These are phyloP conservation scores for Dioszegia crocea DNA, from an alignment of 768 basidiomycete species.

Conservation along the genomic window DNA sequence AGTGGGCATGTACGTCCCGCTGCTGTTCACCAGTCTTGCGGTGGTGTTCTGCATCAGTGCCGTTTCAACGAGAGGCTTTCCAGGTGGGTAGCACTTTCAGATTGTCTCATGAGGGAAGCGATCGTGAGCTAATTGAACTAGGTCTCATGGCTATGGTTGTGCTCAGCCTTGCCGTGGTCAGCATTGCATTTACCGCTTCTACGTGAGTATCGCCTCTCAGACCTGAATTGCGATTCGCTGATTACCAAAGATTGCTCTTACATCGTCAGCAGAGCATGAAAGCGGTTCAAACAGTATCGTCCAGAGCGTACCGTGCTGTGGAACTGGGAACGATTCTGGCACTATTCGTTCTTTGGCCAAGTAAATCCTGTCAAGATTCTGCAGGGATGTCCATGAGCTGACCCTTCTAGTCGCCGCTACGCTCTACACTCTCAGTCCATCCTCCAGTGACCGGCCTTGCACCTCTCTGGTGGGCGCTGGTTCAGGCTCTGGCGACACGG, in stretches of 20 bases:
- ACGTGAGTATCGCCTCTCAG: slow-evolving; percentile 8
- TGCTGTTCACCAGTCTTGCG: slow-evolving; percentile 4
- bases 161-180: slow-evolving; percentile 4
- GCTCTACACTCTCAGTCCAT: slow-evolving; percentile 36
- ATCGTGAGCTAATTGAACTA: background rate
- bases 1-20: slow-evolving; percentile 26
- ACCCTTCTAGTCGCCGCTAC: slow-evolving; percentile 23
- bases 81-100: background rate
- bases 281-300: background rate
- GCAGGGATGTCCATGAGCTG: background rate
- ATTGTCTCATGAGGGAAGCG: no score
- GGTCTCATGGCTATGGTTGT: slow-evolving; percentile 10
- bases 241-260: background rate
- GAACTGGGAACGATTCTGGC: slow-evolving; percentile 25
- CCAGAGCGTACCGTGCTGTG: slow-evolving; percentile 16
- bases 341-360: slow-evolving; percentile 37
- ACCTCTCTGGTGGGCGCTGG: background rate
- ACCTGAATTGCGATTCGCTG: background rate
- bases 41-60: background rate
- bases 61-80: slow-evolving; percentile 15
- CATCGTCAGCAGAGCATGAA: background rate
- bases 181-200: slow-evolving; percentile 4
- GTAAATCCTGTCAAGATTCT: slow-evolving; percentile 16
- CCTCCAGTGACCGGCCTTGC: slow-evolving; percentile 31
- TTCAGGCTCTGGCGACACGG: background rate